These are phyloP conservation scores for Coprinopsis cinerea DNA, from an alignment of 768 basidiomycete genomes.

Conservation along the genomic window DNA sequence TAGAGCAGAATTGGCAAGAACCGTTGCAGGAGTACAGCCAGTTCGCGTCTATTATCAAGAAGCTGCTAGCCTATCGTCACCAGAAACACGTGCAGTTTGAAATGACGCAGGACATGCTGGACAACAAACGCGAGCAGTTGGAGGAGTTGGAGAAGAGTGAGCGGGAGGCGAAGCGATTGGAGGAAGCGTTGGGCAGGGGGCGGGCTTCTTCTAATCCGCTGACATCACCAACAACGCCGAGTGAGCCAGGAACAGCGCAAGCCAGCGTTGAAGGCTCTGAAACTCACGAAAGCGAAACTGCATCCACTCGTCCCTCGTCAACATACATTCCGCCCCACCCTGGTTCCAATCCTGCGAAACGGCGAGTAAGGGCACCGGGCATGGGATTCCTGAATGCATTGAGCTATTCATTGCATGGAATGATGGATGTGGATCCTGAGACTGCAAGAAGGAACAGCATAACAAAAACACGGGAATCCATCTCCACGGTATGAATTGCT, in stretches of 20 bases:
- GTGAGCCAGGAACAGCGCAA: slow-evolving; percentile 27
- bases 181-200: slow-evolving; percentile 74
- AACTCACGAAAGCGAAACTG: slow-evolving; percentile 14
- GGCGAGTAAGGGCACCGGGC: slow-evolving; percentile 58
- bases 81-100: slow-evolving; percentile 98
- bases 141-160: slow-evolving; percentile 93
- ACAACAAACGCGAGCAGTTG: slow-evolving; percentile 75
- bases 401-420: slow-evolving; percentile 91
- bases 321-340: slow-evolving; percentile 69
- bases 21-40: slow-evolving; percentile 94
- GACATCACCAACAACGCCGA: slow-evolving; percentile 18
- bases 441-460: slow-evolving; percentile 90
- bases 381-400: slow-evolving; percentile 88
- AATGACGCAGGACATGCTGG: slow-evolving; percentile 89
- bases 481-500: slow-evolving; percentile 85
- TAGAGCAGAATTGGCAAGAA: slow-evolving; percentile 94
- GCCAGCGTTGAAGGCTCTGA: no score
- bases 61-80: slow-evolving; percentile 88
- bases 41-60: slow-evolving; percentile 93
- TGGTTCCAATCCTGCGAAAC: slow-evolving; percentile 61
- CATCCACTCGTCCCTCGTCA: slow-evolving; percentile 33
- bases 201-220: slow-evolving; percentile 22
- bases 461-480: slow-evolving; percentile 88
- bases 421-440: slow-evolving; percentile 99
- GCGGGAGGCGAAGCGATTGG: slow-evolving; percentile 80